Conservation (phyloP, 495 filamentous ascomycete genomes). For the Penicillium waksmanii region DNA sequence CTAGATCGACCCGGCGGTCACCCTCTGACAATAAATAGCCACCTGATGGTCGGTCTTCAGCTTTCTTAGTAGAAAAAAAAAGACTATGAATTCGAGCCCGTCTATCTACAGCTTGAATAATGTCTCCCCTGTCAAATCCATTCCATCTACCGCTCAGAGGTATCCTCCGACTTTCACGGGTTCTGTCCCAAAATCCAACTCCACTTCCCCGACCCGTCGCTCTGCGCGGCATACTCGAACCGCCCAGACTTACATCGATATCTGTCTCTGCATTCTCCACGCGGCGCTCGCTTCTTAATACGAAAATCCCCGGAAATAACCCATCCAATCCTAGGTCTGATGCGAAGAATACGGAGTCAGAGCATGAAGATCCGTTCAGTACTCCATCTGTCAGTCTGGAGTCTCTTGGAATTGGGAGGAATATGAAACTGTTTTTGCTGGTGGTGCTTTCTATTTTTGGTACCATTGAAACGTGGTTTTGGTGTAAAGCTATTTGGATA, state of each 20-base stretch:
- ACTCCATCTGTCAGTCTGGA: slow-evolving; percentile 14
- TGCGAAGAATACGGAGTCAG: slow-evolving; percentile 4
- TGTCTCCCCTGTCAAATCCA: not conserved
- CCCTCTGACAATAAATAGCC: too few species aligned
- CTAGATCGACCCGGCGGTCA: too few species aligned
- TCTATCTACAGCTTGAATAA: not conserved
- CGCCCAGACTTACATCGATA: not conserved
- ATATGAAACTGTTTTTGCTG: slow-evolving; percentile 25
- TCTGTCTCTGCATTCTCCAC: slow-evolving; percentile 2
- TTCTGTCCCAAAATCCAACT: not conserved
- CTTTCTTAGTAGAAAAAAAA: too few species aligned
- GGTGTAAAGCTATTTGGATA: slow-evolving; percentile 69
- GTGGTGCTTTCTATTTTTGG: slow-evolving; percentile 22
- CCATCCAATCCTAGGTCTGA: not conserved
- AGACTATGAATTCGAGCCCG: too few species aligned
- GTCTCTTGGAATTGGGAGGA: slow-evolving; percentile 21
- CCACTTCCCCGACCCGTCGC: not conserved
- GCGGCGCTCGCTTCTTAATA: not conserved
- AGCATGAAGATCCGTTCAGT: not conserved
- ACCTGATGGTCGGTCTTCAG: too few species aligned
- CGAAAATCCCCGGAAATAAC: not conserved
- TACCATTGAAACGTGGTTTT: slow-evolving; percentile 68
- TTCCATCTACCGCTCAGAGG: not conserved
- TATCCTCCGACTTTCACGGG: not conserved
- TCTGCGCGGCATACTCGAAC: not conserved